phyloP scores from a whole-genome alignment of 331 rosid genomes.

The Cydonia oblonga region DNA sequence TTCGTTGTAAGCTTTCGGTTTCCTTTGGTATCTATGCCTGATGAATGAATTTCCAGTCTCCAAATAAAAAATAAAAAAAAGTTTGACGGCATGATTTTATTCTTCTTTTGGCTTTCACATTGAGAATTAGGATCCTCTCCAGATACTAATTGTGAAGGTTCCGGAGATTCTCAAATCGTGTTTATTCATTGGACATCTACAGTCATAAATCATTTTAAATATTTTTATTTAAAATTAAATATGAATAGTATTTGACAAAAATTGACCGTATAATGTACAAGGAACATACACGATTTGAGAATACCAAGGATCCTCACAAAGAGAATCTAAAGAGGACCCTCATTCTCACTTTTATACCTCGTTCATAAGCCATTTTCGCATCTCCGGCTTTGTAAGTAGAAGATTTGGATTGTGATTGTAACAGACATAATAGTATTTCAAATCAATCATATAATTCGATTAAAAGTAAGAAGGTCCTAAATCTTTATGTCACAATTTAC shows the following conservation, averaged over 20 bases:
- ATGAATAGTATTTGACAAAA: too few species aligned
- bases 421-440: too few species aligned
- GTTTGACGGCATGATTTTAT: not conserved
- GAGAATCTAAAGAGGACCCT: too few species aligned
- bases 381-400: not conserved
- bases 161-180: accelerated
- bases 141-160: accelerated
- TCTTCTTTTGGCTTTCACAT: not conserved
- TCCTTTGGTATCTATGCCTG: too few species aligned
- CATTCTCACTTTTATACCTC: not conserved
- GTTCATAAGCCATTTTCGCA: not conserved
- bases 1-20: too few species aligned
- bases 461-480: accelerated
- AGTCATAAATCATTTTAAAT: accelerated
- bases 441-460: too few species aligned
- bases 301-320: too few species aligned
- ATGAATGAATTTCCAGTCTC: too few species aligned
- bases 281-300: accelerated
- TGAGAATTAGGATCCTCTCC: too few species aligned
- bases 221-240: too few species aligned
- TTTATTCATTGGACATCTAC: accelerated
- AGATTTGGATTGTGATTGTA: not conserved
- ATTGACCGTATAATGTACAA: accelerated
- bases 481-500: too few species aligned
- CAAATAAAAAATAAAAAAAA: too few species aligned